Conservation (phyloP, 2,329 filamentous ascomycete species). For the Fusarium stilboides region DNA sequence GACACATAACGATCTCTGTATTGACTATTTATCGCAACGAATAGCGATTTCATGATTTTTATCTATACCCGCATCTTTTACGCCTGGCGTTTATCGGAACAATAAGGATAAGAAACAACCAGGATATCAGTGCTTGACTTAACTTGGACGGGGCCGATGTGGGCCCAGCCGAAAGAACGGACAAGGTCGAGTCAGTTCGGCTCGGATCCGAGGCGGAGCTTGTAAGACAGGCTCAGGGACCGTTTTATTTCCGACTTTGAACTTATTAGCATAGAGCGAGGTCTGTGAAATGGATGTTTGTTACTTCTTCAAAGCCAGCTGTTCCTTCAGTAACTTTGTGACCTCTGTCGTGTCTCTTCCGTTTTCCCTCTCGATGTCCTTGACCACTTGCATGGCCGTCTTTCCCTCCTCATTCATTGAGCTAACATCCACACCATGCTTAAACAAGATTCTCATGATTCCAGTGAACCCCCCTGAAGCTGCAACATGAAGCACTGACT, state of each 20-base stretch:
- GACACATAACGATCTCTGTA: slow-evolving; percentile 2
- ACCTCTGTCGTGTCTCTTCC: background rate
- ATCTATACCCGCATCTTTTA: slow-evolving; percentile 44
- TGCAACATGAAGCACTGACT: background rate
- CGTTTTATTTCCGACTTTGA: background rate
- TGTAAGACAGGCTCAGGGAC: background rate
- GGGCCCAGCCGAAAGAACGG: slow-evolving; percentile 15
- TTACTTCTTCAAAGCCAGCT: background rate
- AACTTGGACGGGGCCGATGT: slow-evolving; percentile 29
- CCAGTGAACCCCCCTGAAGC: background rate
- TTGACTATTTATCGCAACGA: slow-evolving; percentile 24
- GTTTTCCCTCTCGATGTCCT: background rate
- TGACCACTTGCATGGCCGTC: background rate
- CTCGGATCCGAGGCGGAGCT: slow-evolving; percentile 36
- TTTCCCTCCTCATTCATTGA: background rate
- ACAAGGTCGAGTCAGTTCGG: slow-evolving; percentile 13
- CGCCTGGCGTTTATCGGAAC: slow-evolving; percentile 40
- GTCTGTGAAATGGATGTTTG: background rate
- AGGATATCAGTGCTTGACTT: slow-evolving; percentile 10
- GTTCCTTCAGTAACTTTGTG: background rate
- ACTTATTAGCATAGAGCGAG: background rate
- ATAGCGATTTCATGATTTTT: slow-evolving; percentile 12
- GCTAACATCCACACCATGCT: slow-evolving; percentile 6
- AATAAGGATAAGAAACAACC: slow-evolving; percentile 9
- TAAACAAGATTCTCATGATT: background rate